phyloP scores from a whole-genome alignment of 371 early-diverging fungal species.

The Mortierella sp. region DNA sequence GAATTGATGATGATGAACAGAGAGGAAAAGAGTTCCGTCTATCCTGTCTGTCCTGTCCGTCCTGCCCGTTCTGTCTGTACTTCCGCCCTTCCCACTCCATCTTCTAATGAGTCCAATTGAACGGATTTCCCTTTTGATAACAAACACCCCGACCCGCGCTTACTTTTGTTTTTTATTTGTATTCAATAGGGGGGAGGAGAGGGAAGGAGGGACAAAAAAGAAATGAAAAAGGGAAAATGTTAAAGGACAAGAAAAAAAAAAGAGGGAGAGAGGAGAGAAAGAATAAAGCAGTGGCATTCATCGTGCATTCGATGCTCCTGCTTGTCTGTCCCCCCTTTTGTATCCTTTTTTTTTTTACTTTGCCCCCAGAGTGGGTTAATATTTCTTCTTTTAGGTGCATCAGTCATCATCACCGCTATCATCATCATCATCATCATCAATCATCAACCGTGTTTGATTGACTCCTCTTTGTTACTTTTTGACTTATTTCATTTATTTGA shows the following conservation, averaged over 20 bases:
- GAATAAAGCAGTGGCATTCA: neutral
- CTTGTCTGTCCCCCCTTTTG: neutral
- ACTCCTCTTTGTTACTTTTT: neutral
- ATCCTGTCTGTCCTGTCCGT: too few relatives aligned
- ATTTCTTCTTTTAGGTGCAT: constrained; percentile 10
- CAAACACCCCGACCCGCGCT: constrained; percentile 16
- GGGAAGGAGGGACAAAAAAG: neutral
- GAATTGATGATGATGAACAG: constrained; percentile 6
- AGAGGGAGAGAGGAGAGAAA: neutral
- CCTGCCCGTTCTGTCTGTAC: neutral
- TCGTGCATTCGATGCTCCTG: neutral
- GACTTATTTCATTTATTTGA: neutral
- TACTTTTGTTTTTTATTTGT: neutral
- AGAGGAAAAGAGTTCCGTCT: neutral
- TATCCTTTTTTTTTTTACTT: neutral
- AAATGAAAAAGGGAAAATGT: neutral
- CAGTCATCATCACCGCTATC: neutral
- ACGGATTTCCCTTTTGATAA: constrained; percentile 13
- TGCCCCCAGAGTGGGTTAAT: constrained; percentile 10
- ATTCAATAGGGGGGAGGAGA: constrained; percentile 6
- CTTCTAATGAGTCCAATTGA: constrained; percentile 13
- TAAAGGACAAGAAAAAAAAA: neutral
- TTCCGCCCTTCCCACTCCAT: constrained; percentile 5
- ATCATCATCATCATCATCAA: neutral
- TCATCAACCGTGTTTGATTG: neutral